A percentile compares a stretch with the other conserved stretches of the same genome.
Evolutionary conservation across 176 grass and related monocot species (phyloP).

Genomic region (Puya raimondii): DNA sequence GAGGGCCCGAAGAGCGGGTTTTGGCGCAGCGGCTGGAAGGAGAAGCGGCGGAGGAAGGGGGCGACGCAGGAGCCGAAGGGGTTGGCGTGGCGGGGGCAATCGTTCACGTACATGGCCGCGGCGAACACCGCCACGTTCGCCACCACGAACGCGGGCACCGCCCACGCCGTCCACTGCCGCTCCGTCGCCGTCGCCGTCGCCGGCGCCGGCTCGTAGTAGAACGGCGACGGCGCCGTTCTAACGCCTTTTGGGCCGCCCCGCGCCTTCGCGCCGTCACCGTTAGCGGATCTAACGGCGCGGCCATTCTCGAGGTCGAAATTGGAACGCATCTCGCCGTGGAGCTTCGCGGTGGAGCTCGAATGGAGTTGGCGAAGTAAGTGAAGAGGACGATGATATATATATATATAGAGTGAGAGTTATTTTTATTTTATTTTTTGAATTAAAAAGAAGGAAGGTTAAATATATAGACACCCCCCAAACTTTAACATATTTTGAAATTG

Average conservation of each 20-base stretch:
- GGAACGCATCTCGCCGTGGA: constrained; percentile 6
- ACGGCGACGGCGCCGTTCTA: neutral
- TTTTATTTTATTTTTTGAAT: neutral
- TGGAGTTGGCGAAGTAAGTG: neutral
- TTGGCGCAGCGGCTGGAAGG: constrained; percentile 79
- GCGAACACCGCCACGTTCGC: constrained; percentile 66
- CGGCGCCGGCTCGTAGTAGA: constrained; percentile 14
- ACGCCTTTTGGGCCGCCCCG: neutral
- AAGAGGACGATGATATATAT: constrained; percentile 13
- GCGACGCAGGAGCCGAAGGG: constrained; percentile 53
- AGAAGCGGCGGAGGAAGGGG: constrained; percentile 50
- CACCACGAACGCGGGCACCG: constrained; percentile 54
- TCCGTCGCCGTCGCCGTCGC: constrained; percentile 20
- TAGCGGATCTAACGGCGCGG: neutral
- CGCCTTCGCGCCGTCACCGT: neutral
- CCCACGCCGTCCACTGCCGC: constrained; percentile 77
- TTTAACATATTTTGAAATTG: too few relatives aligned
- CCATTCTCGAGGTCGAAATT: constrained; percentile 57
- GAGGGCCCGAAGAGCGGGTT: constrained; percentile 90
- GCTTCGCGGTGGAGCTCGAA: neutral
- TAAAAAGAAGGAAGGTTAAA: neutral
- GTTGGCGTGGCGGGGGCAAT: constrained; percentile 56
- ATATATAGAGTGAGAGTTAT: neutral
- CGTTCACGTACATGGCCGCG: constrained; percentile 84
- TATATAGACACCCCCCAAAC: too few relatives aligned